These are phyloP conservation scores for Clathrospora elynae DNA, from an alignment of 2,329 filamentous ascomycete species.

Conservation along the genomic window DNA sequence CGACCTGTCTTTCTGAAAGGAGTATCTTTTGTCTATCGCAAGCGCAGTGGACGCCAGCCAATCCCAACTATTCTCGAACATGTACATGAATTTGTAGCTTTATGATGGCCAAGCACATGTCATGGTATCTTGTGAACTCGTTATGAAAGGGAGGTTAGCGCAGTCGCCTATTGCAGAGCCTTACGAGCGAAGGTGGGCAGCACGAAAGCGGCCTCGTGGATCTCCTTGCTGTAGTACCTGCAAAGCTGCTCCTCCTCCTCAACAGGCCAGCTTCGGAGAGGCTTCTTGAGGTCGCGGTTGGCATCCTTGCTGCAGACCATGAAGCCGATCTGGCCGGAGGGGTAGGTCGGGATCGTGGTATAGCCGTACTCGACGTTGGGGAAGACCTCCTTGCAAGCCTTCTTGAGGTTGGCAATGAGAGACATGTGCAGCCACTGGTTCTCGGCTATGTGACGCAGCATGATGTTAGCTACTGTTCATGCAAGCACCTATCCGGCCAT, in stretches of 20 bases:
- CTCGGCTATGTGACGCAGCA: conserved; percentile 77
- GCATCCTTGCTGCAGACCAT: conserved; percentile 99
- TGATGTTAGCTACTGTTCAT: conserved; percentile 31
- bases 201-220: conserved; percentile 93
- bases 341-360: conserved; percentile 99
- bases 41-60: not conserved
- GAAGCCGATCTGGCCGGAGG: conserved; percentile 98
- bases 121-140: conserved; percentile 42
- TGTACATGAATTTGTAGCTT: conserved; percentile 24
- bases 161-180: conserved; percentile 55
- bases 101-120: conserved; percentile 32
- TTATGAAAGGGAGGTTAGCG: conserved; percentile 20
- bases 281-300: conserved; percentile 80
- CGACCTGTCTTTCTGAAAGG: not conserved
- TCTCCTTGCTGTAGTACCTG: conserved; percentile 96
- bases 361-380: conserved; percentile 97
- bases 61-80: not conserved
- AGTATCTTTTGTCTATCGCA: conserved; percentile 4
- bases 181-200: conserved; percentile 92
- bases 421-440: conserved; percentile 99
- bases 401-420: conserved; percentile 93
- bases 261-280: conserved; percentile 76
- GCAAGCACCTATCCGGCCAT: conserved; percentile 24
- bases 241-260: conserved; percentile 93
- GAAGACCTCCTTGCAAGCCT: conserved; percentile 96